Base-by-base conservation (phyloP, 306 rosid genomes). In the Prunus dulcis region DNA sequence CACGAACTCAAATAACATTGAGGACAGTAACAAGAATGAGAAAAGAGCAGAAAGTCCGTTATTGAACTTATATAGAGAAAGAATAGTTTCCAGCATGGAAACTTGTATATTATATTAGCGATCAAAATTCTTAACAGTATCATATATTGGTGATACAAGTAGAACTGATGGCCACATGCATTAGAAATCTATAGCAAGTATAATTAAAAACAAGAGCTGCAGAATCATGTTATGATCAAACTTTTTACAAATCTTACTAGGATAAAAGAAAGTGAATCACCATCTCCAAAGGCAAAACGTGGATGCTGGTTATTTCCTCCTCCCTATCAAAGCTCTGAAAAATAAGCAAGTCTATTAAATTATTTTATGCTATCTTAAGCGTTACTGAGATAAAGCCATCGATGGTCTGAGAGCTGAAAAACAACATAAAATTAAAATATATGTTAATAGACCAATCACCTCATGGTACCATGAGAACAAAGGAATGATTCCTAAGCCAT, bases 401-500 rank as follows among this genome's bases (percentile, higher is more conserved):
- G 71, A 82, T 66, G 63, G 79, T 43, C 80, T 63, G 76, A 79
- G 68, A 82, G 74, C 53, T 45, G 67, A 69, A 78, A 77, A 53
- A 78, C 57, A 41, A 11, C 52, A 64, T 30, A 45, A 32, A 18
- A 8, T 9, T 64, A 52, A 57, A 55, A 72, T 43, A 4, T 46
- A 58, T 66, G 73, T n/a, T 20, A 20, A 17, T 45, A 20, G 64
- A 80, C 46, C 50, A 82, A 78, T 86, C 87, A 89, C 98, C 97
- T 91, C 93, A 61, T 93, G 98, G 83, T 93, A 91, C 98, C 98
- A 91, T 77, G 98, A 93, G 91, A 86, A 86, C 84, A 93, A 67
- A 78, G 98, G 98, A 83, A 93, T 81, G 83, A 93, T 91, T 82
- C 98, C 98, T 82, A 93, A 78, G 79, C 84, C 84, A 81, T 90